A percentile compares a stretch with the other conserved stretches of the same genome.
These are phyloP conservation scores for Solanum rostratum DNA, from an alignment of 257 asterid genomes.

Conservation along the genomic window DNA sequence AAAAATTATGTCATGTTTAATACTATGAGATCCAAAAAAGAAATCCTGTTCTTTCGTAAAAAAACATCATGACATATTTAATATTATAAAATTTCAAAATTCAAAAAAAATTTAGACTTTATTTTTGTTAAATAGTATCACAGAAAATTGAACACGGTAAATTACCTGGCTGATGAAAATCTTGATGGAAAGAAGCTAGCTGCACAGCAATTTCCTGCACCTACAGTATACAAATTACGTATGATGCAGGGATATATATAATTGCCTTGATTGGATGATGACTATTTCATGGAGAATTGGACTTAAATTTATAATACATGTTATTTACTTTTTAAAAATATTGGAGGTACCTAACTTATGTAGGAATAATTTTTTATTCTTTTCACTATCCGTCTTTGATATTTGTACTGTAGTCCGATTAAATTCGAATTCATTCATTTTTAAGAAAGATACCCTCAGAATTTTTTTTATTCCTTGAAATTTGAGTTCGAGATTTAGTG, in stretches of 20 bases:
- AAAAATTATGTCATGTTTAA: not conserved
- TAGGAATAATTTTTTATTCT: not conserved
- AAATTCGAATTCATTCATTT: not conserved
- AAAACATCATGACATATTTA: not conserved
- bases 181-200: not conserved
- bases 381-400: not conserved
- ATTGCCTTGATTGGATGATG: not conserved
- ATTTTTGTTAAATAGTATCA: not conserved
- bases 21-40: not conserved
- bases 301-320: not conserved
- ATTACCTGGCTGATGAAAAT: not conserved
- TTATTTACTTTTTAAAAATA: not conserved
- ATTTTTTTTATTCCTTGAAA: not conserved
- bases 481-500: rapidly evolving
- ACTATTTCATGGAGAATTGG: not conserved
- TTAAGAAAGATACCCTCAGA: rapidly evolving
- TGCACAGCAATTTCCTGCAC: not conserved
- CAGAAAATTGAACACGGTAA: not conserved
- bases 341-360: not conserved
- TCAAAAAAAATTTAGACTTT: not conserved
- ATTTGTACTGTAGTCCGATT: rapidly evolving
- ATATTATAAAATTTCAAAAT: not conserved
- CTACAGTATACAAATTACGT: not conserved
- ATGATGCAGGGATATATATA: not conserved
- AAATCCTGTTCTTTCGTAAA: not conserved